These are phyloP conservation scores for Hibiscus syriacus DNA, from an alignment of 345 rosid species.

Conservation along the genomic window DNA sequence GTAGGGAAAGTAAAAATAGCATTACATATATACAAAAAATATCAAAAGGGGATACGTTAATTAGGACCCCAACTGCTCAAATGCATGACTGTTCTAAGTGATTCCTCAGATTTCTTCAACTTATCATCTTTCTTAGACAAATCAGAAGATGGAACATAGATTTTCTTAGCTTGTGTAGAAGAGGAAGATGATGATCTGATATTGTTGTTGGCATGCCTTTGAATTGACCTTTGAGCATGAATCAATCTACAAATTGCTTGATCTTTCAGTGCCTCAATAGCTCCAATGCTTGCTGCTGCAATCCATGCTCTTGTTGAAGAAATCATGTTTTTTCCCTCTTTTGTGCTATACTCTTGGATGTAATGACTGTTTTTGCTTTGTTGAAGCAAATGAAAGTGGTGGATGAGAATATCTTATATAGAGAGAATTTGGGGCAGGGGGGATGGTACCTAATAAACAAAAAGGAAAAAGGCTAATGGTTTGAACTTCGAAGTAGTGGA, in stretches of 20 bases:
- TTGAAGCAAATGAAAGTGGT: not conserved
- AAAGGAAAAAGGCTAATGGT: not conserved
- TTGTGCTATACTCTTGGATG: no score
- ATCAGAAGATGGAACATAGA: conserved; percentile 10
- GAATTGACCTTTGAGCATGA: conserved; percentile 25
- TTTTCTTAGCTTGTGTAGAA: conserved; percentile 23
- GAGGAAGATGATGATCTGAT: conserved; percentile 15
- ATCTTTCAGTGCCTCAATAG: conserved; percentile 44
- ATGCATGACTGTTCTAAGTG: conserved; percentile 17
- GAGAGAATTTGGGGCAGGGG: not conserved
- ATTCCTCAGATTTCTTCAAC: conserved; percentile 16
- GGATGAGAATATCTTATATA: not conserved
- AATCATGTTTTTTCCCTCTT: conserved; percentile 8
- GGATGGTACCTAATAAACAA: not conserved
- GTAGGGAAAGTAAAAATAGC: not conserved
- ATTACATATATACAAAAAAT: not conserved
- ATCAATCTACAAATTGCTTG: conserved; percentile 52
- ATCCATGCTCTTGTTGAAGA: conserved; percentile 36
- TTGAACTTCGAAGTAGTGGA: not conserved
- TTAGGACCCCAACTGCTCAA: conserved; percentile 33
- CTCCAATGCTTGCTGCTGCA: conserved; percentile 47
- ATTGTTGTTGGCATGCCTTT: conserved; percentile 28
- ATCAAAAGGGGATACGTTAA: not conserved
- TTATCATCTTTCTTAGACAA: conserved; percentile 10
- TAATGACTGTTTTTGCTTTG: not conserved